phyloP scores from a whole-genome alignment of 2,329 filamentous ascomycete species.

The Reticulascus tulasneorum region DNA sequence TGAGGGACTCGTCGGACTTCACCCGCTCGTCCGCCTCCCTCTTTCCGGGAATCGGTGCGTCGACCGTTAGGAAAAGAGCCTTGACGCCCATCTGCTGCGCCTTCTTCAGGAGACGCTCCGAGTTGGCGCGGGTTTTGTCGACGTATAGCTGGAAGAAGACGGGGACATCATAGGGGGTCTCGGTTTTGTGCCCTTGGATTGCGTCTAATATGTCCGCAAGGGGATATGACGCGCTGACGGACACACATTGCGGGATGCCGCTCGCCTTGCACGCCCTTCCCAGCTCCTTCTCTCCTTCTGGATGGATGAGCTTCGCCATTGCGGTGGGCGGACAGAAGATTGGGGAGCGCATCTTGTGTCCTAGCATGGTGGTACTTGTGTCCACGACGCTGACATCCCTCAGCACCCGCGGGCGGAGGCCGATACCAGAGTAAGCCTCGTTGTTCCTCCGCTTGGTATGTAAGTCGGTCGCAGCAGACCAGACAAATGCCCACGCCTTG shows the following conservation, averaged over 20 bases:
- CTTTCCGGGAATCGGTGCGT: slow-evolving; percentile 55
- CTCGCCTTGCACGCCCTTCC: slow-evolving; percentile 19
- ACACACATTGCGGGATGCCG: slow-evolving; percentile 57
- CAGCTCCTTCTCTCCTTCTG: slow-evolving; percentile 50
- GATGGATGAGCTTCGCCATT: slow-evolving; percentile 60
- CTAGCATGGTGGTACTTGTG: slow-evolving; percentile 51
- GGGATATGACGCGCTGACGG: slow-evolving; percentile 58
- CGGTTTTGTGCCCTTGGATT: slow-evolving; percentile 1
- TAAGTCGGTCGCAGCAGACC: slow-evolving; percentile 60
- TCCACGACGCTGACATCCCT: slow-evolving; percentile 50
- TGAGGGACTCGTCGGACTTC: slow-evolving; percentile 41
- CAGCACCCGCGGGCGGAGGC: slow-evolving; percentile 56
- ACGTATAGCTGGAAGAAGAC: slow-evolving; percentile 62
- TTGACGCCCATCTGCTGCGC: slow-evolving; percentile 43
- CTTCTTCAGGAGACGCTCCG: slow-evolving; percentile 42
- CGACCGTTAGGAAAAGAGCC: slow-evolving; percentile 56
- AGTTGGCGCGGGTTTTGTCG: slow-evolving; percentile 49
- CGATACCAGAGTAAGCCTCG: slow-evolving; percentile 50
- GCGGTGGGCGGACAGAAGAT: slow-evolving; percentile 63
- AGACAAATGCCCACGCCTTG: slow-evolving; percentile 69
- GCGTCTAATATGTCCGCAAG: slow-evolving; percentile 43
- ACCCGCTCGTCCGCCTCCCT: slow-evolving; percentile 44
- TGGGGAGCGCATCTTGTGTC: slow-evolving; percentile 47
- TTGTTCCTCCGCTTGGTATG: slow-evolving; percentile 55
- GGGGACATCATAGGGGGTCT: slow-evolving; percentile 20